These are phyloP conservation scores for Plasmopara viticola DNA, from an alignment of 352 stramenopile genomes.

Conservation along the genomic window DNA sequence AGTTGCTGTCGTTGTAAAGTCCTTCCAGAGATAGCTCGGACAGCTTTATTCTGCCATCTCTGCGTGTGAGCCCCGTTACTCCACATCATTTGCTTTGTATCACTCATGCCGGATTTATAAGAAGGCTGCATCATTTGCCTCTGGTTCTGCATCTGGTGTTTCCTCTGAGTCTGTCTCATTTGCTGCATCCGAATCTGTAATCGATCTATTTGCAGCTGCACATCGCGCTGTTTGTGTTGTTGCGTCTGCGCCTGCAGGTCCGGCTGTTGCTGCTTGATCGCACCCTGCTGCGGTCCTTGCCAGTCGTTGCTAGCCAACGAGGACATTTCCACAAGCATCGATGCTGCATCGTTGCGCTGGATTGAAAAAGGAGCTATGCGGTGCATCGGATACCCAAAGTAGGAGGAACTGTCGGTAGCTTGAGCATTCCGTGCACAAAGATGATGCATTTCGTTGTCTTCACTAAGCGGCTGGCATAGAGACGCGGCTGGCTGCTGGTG, in stretches of 20 bases:
- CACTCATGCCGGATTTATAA: constrained; percentile 1
- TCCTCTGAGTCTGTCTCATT: constrained; percentile 10
- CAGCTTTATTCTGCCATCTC: background rate
- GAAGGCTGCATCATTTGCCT: constrained; percentile 10
- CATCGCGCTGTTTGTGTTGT: constrained; percentile 8
- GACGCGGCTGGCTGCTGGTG: background rate
- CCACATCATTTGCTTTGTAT: constrained; percentile 9
- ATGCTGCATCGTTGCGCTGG: constrained; percentile 7
- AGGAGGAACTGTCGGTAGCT: background rate
- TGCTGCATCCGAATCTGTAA: constrained; percentile 13
- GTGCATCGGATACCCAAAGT: constrained; percentile 10
- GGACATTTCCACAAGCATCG: constrained; percentile 11
- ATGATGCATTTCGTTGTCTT: constrained; percentile 4
- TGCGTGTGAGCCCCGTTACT: background rate
- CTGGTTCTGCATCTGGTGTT: constrained; percentile 7
- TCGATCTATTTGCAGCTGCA: constrained; percentile 13
- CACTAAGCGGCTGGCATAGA: constrained; percentile 3
- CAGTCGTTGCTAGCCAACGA: constrained; percentile 17
- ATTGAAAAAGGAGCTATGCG: constrained; percentile 6
- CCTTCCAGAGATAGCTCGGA: background rate
- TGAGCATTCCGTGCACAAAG: constrained; percentile 4
- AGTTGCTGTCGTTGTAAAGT: constrained; percentile 5
- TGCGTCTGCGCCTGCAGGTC: constrained; percentile 14
- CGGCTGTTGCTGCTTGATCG: constrained; percentile 17
- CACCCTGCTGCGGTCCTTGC: constrained; percentile 20